These are phyloP conservation scores for Rhizopus arrhizus DNA, from an alignment of 371 early-diverging fungal species.

Conservation along the genomic window DNA sequence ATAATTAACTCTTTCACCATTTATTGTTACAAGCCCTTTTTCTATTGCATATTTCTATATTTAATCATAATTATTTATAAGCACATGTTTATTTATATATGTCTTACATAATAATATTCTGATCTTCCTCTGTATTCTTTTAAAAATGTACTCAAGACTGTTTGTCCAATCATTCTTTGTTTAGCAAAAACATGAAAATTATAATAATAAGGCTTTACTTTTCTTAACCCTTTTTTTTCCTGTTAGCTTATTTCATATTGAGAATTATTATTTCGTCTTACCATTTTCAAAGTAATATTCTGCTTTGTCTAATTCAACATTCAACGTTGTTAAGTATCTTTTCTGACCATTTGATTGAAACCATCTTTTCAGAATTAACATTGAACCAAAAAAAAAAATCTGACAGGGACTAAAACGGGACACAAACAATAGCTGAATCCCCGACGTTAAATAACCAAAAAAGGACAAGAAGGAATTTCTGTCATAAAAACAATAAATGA, in stretches of 20 bases:
- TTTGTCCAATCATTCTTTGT: conserved; percentile 85
- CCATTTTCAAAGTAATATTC: conserved; percentile 59
- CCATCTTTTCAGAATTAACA: neutral
- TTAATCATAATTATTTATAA: neutral
- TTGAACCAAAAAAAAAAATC: neutral
- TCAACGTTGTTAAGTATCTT: neutral
- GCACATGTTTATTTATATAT: neutral
- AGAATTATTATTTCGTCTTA: conserved; percentile 11
- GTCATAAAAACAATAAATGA: too few species aligned
- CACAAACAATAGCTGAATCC: too few species aligned
- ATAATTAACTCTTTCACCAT: conserved; percentile 55
- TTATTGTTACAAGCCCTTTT: conserved; percentile 79
- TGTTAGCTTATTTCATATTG: neutral
- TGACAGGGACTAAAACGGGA: neutral
- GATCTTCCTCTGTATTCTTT: conserved; percentile 87
- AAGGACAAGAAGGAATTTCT: too few species aligned
- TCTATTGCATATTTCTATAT: conserved; percentile 72
- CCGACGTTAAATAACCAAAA: too few species aligned
- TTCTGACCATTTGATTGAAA: neutral
- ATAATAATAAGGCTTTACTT: conserved; percentile 83
- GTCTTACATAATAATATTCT: conserved; percentile 77
- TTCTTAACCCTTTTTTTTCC: conserved; percentile 62
- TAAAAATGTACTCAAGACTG: conserved; percentile 75
- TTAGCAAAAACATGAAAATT: conserved; percentile 83
- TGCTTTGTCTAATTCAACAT: conserved; percentile 23